Percentiles rank a stretch among this genome's conserved stretches.
Conservation (phyloP, 495 filamentous ascomycete genomes). For the Penicillium canariense region DNA sequence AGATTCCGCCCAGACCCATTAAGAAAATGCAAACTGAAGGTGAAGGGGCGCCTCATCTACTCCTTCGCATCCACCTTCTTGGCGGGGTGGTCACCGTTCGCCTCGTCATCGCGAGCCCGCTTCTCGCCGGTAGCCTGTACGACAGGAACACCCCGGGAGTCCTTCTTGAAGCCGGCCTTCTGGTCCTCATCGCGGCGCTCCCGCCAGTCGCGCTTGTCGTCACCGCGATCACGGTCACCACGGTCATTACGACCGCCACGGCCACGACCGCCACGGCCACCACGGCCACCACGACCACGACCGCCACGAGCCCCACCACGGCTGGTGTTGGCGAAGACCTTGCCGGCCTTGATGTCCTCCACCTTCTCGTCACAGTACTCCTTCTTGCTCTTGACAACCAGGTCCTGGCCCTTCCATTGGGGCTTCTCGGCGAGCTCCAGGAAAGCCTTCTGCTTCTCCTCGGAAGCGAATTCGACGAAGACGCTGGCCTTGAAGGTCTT, state of each 20-base stretch:
- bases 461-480: slow-evolving; percentile 83
- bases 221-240: slow-evolving; percentile 19
- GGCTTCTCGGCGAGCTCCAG: slow-evolving; percentile 76
- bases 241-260: slow-evolving; percentile 29
- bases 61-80: slow-evolving; percentile 53
- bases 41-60: slow-evolving; percentile 20
- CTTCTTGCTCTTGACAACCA: slow-evolving; percentile 79
- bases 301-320: slow-evolving; percentile 27
- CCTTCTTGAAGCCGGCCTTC: slow-evolving; percentile 58
- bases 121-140: slow-evolving; percentile 51
- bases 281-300: slow-evolving; percentile 33
- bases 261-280: slow-evolving; percentile 32
- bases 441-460: slow-evolving; percentile 74
- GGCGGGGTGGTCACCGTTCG: slow-evolving; percentile 38
- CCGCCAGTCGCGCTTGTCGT: slow-evolving; percentile 64
- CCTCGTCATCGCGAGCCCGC: slow-evolving; percentile 46
- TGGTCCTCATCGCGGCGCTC: slow-evolving; percentile 64
- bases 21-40: slow-evolving; percentile 19
- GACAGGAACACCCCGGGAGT: slow-evolving; percentile 50
- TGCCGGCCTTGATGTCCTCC: slow-evolving; percentile 70
- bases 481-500: slow-evolving; percentile 88
- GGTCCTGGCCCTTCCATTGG: slow-evolving; percentile 68
- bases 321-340: slow-evolving; percentile 53
- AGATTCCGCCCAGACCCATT: slow-evolving; percentile 17
- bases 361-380: slow-evolving; percentile 81